A percentile compares a stretch with the other conserved stretches of the same genome.
Conservation (phyloP, 2,329 filamentous ascomycete species). For the Microthyrium microscopicum region DNA sequence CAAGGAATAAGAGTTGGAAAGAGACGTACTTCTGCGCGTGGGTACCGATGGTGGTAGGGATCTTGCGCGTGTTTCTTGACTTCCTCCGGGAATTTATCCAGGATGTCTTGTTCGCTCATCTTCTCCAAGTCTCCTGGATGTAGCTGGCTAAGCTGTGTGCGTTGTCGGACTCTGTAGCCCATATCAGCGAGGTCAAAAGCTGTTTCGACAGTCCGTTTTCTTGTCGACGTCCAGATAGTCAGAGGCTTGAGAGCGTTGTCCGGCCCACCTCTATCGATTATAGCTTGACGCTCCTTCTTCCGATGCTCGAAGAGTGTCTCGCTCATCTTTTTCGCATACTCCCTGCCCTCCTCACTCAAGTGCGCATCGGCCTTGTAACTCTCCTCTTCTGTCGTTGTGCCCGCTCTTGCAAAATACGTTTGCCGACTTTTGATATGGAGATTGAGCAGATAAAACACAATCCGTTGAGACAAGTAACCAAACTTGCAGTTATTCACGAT, state of each 20-base stretch:
- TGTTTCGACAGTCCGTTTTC: constrained; percentile 80
- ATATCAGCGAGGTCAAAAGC: constrained; percentile 60
- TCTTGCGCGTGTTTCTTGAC: constrained; percentile 84
- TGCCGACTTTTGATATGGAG: constrained; percentile 89
- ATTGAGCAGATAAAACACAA: constrained; percentile 96
- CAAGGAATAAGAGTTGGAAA: neutral
- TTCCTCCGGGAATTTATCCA: constrained; percentile 72
- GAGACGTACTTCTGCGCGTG: constrained; percentile 62
- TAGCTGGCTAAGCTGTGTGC: constrained; percentile 92
- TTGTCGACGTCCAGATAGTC: constrained; percentile 88
- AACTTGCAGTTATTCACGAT: constrained; percentile 96
- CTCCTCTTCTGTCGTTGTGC: constrained; percentile 72
- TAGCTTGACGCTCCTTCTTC: constrained; percentile 57
- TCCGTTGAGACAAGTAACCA: constrained; percentile 88
- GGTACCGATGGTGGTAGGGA: constrained; percentile 93
- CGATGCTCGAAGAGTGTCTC: constrained; percentile 70
- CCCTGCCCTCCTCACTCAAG: constrained; percentile 60
- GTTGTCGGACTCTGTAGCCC: constrained; percentile 75
- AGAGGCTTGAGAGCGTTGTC: constrained; percentile 60
- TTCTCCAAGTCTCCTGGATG: constrained; percentile 95
- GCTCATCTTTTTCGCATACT: constrained; percentile 64
- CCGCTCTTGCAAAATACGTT: constrained; percentile 82
- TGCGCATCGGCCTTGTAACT: constrained; percentile 84
- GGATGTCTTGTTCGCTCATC: constrained; percentile 69
- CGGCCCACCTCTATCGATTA: constrained; percentile 50